Evolutionary conservation across 768 basidiomycete species (phyloP).

Genomic region (Termitomyces sp.): DNA sequence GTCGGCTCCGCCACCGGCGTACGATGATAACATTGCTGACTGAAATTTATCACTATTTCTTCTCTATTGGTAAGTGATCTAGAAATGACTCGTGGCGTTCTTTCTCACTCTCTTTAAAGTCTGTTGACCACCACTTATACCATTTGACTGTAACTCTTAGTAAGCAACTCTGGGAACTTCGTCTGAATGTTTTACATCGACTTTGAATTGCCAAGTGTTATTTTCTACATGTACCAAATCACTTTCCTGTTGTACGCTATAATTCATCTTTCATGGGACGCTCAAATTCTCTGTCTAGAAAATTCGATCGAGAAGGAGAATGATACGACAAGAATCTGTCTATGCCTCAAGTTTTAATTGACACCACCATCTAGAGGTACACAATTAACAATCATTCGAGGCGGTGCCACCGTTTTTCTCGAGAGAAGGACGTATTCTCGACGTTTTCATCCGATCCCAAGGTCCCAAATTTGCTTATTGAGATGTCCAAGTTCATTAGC

Average conservation of each 20-base stretch:
- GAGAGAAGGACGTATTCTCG: background rate
- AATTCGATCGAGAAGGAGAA: background rate
- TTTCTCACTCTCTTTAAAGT: background rate
- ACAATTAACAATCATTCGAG: too few relatives aligned
- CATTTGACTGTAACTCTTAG: background rate
- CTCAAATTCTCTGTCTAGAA: too few relatives aligned
- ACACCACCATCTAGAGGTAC: background rate
- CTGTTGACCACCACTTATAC: background rate
- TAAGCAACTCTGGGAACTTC: background rate
- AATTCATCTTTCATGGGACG: background rate
- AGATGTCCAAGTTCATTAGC: background rate
- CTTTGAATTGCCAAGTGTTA: background rate
- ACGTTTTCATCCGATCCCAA: background rate
- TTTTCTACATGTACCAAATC: background rate
- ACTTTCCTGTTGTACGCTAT: background rate
- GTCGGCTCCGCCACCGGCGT: conserved; percentile 13
- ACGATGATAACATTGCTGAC: conserved; percentile 9
- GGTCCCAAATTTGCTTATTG: background rate
- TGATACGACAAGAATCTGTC: background rate
- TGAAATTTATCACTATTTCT: background rate
- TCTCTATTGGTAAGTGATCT: background rate
- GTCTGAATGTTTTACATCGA: background rate
- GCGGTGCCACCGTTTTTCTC: background rate
- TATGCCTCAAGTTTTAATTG: background rate
- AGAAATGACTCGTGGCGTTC: background rate